Conservation (phyloP, 345 rosid species). For the Melastoma malabathricum region DNA sequence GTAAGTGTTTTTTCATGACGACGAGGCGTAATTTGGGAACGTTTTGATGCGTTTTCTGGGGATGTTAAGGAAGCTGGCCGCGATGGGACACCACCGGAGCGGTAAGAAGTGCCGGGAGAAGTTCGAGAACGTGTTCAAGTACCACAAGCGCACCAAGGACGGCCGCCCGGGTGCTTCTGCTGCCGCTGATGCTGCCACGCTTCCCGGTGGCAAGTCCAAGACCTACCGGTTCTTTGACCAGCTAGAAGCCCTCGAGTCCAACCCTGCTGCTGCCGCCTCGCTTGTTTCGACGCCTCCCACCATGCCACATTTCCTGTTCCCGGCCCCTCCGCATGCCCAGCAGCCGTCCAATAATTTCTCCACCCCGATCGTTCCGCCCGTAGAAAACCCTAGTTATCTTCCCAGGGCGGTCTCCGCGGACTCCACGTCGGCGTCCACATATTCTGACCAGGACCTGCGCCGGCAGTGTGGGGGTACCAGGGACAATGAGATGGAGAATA, state of each 20-base stretch:
- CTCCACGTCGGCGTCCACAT: too few species aligned
- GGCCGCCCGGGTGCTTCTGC: slow-evolving; percentile 20
- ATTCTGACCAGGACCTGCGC: too few species aligned
- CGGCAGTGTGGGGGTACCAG: too few species aligned
- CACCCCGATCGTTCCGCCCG: too few species aligned
- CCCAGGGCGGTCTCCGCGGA: too few species aligned
- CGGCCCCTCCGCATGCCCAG: too few species aligned
- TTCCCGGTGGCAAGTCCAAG: slow-evolving; percentile 11
- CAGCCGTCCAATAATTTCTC: too few species aligned
- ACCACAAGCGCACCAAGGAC: slow-evolving; percentile 86
- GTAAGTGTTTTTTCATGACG: neutral
- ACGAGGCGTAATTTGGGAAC: neutral
- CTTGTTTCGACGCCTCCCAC: slow-evolving; percentile 4
- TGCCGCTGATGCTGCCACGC: too few species aligned
- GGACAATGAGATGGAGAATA: slow-evolving; percentile 8
- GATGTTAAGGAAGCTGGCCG: slow-evolving; percentile 50
- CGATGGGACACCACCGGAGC: slow-evolving; percentile 61
- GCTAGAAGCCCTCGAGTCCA: slow-evolving; percentile 51
- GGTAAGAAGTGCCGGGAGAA: slow-evolving; percentile 92
- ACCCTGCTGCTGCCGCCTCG: slow-evolving; percentile 7
- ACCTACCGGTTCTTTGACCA: slow-evolving; percentile 70
- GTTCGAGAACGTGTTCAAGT: slow-evolving; percentile 84
- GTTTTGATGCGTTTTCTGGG: slow-evolving; percentile 3
- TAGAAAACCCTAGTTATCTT: too few species aligned
- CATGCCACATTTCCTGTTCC: neutral